phyloP scores from a whole-genome alignment of 768 basidiomycete species.

The Guyanaporus albipodus region DNA sequence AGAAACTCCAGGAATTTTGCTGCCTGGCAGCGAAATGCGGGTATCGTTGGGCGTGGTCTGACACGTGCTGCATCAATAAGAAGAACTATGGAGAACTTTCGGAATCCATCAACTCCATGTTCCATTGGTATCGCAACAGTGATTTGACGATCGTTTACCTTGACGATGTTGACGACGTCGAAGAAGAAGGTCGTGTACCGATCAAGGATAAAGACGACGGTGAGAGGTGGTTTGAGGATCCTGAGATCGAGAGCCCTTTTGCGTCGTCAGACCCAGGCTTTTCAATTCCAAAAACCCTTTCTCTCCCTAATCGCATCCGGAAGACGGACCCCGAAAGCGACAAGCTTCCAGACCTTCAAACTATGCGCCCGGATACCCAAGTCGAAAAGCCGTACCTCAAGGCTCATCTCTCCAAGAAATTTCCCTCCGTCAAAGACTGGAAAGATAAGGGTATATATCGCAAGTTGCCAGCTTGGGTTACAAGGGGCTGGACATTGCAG shows the following conservation, averaged over 20 bases:
- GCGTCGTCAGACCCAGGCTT: too few relatives aligned
- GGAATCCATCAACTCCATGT: slow-evolving; percentile 31
- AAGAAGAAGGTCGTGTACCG: slow-evolving; percentile 11
- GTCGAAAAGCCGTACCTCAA: slow-evolving; percentile 14
- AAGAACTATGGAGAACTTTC: slow-evolving; percentile 20
- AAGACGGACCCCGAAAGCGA: too few relatives aligned
- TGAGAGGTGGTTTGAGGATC: slow-evolving; percentile 15
- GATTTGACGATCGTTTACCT: slow-evolving; percentile 29
- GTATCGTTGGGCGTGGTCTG: slow-evolving; percentile 30
- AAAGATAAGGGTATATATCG: slow-evolving; percentile 2
- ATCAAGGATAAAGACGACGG: neutral
- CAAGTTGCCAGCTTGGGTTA: slow-evolving; percentile 16
- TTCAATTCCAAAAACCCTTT: too few relatives aligned
- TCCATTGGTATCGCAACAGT: slow-evolving; percentile 25
- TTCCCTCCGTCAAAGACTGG: neutral
- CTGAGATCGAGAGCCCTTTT: slow-evolving; percentile 18
- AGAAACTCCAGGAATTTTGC: slow-evolving; percentile 29
- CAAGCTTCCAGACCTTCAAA: slow-evolving; percentile 1
- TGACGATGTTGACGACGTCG: slow-evolving; percentile 24
- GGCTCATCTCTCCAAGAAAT: slow-evolving; percentile 6
- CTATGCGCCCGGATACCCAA: slow-evolving; percentile 19
- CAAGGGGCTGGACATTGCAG: slow-evolving; percentile 28
- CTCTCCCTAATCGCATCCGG: too few relatives aligned
- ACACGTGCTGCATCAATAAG: slow-evolving; percentile 30
- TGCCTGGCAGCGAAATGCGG: slow-evolving; percentile 27